Conservation (phyloP, 2,329 filamentous ascomycete genomes). For the Boeremia exigua region DNA sequence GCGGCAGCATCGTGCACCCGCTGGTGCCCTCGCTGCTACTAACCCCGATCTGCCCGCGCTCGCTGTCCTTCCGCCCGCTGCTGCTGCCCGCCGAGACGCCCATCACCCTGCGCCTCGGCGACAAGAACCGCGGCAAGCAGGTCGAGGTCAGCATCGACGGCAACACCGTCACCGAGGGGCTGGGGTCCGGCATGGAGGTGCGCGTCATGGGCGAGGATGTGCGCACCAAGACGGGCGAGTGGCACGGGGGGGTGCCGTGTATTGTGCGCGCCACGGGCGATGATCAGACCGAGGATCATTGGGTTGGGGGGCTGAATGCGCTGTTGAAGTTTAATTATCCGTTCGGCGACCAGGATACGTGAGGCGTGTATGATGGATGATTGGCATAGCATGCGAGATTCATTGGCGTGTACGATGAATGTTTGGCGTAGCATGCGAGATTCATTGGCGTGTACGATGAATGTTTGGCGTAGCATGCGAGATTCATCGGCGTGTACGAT, state of each 20-base stretch:
- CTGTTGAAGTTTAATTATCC: conserved; percentile 97
- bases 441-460: too few species aligned
- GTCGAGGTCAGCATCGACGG: conserved; percentile 60
- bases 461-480: too few species aligned
- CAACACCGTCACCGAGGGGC: conserved; percentile 50
- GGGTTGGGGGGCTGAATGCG: conserved; percentile 94
- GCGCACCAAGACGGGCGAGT: conserved; percentile 50
- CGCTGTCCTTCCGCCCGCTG: conserved; percentile 87
- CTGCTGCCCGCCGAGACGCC: conserved; percentile 87
- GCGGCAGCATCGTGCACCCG: conserved; percentile 92
- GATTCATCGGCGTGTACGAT: conserved; percentile 2
- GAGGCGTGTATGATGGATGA: too few species aligned
- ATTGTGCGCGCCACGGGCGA: conserved; percentile 70
- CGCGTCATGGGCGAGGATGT: conserved; percentile 88
- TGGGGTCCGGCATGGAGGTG: conserved; percentile 69
- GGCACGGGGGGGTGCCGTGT: conserved; percentile 86
- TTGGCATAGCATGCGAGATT: too few species aligned
- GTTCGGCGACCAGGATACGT: conserved; percentile 68
- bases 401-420: too few species aligned
- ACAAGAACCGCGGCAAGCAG: conserved; percentile 58
- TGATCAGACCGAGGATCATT: conserved; percentile 77
- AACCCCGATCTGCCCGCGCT: conserved; percentile 92
- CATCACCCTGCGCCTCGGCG: conserved; percentile 80
- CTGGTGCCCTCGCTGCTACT: conserved; percentile 86
- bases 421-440: too few species aligned